A percentile compares a stretch with the other conserved stretches of the same genome.
These are phyloP conservation scores for Yamadazyma oceani DNA, from an alignment of 1,139 yeast species.

Conservation along the genomic window DNA sequence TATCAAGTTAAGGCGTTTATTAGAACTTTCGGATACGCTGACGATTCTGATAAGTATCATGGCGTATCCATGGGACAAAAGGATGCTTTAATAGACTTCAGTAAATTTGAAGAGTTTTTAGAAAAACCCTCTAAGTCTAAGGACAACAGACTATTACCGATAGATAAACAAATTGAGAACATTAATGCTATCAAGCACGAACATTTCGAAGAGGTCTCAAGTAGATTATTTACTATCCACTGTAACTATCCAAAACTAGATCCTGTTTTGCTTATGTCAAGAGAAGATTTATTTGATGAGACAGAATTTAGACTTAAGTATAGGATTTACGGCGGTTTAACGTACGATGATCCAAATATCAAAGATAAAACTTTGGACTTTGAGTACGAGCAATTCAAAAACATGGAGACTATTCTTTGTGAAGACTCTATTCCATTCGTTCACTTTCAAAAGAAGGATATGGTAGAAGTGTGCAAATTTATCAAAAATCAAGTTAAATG, in stretches of 20 bases:
- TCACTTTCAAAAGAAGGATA: slow-evolving; percentile 25
- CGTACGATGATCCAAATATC: slow-evolving; percentile 19
- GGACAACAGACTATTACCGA: slow-evolving; percentile 8
- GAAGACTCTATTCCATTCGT: slow-evolving; percentile 21
- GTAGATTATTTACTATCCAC: slow-evolving; percentile 33
- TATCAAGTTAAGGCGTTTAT: slow-evolving; percentile 51
- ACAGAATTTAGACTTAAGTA: slow-evolving; percentile 26
- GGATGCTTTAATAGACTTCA: slow-evolving; percentile 32
- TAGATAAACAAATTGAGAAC: slow-evolving; percentile 23
- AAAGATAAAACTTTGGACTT: slow-evolving; percentile 26
- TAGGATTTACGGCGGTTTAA: slow-evolving; percentile 30
- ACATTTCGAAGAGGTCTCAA: slow-evolving; percentile 17
- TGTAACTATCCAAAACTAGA: slow-evolving; percentile 43
- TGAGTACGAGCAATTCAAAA: slow-evolving; percentile 37
- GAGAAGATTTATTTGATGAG: slow-evolving; percentile 30
- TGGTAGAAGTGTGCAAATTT: slow-evolving; percentile 27
- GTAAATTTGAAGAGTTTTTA: slow-evolving; percentile 15
- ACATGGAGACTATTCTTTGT: slow-evolving; percentile 30
- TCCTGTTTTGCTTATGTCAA: slow-evolving; percentile 27
- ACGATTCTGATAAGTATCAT: slow-evolving; percentile 24
- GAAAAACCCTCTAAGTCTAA: slow-evolving; percentile 7
- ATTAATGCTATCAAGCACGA: slow-evolving; percentile 20
- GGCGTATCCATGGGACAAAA: slow-evolving; percentile 46
- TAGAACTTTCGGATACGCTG: slow-evolving; percentile 32
- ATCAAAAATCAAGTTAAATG: slow-evolving; percentile 30